phyloP scores from a whole-genome alignment of 83 land plant species.

The Larix sibirica region DNA sequence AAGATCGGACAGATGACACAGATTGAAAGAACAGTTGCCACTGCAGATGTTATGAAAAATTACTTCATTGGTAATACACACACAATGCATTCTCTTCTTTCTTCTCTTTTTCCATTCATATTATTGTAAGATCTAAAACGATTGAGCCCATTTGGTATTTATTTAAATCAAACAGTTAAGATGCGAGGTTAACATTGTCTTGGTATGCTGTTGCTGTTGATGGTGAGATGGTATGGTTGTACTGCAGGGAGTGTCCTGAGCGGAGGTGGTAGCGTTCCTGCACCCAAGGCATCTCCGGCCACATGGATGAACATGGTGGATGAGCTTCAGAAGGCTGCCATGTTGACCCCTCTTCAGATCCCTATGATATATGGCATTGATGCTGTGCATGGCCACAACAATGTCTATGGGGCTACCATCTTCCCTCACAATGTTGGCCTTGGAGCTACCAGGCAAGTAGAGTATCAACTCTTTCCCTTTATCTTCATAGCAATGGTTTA shows the following conservation, averaged over 20 bases:
- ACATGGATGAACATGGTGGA: slow-evolving; percentile 67
- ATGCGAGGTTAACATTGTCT: not conserved
- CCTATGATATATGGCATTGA: slow-evolving; percentile 80
- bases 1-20: slow-evolving; percentile 84
- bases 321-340: slow-evolving; percentile 50
- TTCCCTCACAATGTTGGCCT: slow-evolving; percentile 82
- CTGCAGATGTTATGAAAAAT: slow-evolving; percentile 35
- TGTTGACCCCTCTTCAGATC: slow-evolving; percentile 50
- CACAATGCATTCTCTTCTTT: too few species aligned
- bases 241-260: slow-evolving; percentile 69
- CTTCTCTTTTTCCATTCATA: too few species aligned
- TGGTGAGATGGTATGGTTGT: not conserved
- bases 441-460: slow-evolving; percentile 66
- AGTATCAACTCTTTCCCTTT: not conserved
- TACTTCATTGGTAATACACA: slow-evolving; percentile 43
- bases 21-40: slow-evolving; percentile 45
- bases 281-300: slow-evolving; percentile 38
- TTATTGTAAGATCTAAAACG: too few species aligned
- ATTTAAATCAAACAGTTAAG: not conserved
- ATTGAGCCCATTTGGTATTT: too few species aligned
- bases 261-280: slow-evolving; percentile 73
- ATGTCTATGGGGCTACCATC: slow-evolving; percentile 80
- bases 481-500: not conserved
- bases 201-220: not conserved
- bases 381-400: slow-evolving; percentile 86